A percentile compares a stretch with the other conserved stretches of the same genome.
Evolutionary conservation across 495 filamentous ascomycete genomes (phyloP).

Genomic region (Penicillium arizonense): DNA sequence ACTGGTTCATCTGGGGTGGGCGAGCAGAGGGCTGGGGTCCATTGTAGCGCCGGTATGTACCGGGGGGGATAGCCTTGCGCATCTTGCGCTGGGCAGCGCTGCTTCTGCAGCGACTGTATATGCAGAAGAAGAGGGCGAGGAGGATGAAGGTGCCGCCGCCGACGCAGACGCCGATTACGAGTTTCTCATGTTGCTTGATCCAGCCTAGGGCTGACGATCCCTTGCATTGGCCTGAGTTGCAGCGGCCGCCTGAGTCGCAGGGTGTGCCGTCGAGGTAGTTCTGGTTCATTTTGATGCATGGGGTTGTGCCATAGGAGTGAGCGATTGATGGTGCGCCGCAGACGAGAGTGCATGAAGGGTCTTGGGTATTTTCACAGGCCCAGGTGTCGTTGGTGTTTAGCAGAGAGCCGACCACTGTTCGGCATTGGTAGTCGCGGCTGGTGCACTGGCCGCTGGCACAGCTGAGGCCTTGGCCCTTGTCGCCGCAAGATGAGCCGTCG

Average conservation of each 20-base stretch:
- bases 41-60: conserved; percentile 19
- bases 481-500: conserved; percentile 70
- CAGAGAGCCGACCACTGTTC: conserved; percentile 77
- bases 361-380: conserved; percentile 65
- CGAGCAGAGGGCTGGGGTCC: conserved; percentile 24
- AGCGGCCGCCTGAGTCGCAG: conserved; percentile 79
- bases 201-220: conserved; percentile 63
- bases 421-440: conserved; percentile 86
- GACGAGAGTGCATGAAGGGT: conserved; percentile 64
- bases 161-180: conserved; percentile 71
- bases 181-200: conserved; percentile 67
- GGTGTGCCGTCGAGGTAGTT: conserved; percentile 93
- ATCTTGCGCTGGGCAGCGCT: conserved; percentile 26
- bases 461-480: conserved; percentile 51
- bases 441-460: conserved; percentile 97
- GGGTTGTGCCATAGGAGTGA: conserved; percentile 23
- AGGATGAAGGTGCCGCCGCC: conserved; percentile 68
- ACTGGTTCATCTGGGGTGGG: conserved; percentile 24
- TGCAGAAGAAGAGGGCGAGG: conserved; percentile 59
- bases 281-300: conserved; percentile 72
- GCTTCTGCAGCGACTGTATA: conserved; percentile 47
- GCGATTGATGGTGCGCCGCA: conserved; percentile 74
- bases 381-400: conserved; percentile 74
- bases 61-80: conserved; percentile 25
- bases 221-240: conserved; percentile 69